Conservation (phyloP, 75 land plant genomes). For the Isoetes taiwanensis region DNA sequence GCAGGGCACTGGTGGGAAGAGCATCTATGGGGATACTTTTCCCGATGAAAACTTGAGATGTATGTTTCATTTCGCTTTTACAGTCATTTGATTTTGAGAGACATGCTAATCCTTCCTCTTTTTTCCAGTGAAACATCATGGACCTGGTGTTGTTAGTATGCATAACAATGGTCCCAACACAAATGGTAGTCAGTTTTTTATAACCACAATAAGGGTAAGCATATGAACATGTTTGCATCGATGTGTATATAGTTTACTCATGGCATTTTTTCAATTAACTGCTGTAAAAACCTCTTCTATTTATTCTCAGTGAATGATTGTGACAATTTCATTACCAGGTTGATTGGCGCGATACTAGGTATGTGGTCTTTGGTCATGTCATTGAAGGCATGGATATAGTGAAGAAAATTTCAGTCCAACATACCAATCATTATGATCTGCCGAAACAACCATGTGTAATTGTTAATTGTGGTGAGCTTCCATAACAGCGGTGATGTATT, state of each 20-base stretch:
- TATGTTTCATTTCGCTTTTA: not conserved
- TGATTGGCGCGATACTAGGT: not conserved
- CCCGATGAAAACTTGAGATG: not conserved
- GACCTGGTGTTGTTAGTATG: conserved; percentile 2
- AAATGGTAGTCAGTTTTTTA: conserved; percentile 5
- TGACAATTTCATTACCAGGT: not conserved
- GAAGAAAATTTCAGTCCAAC: not conserved
- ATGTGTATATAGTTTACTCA: too few species aligned
- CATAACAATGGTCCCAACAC: conserved; percentile 4
- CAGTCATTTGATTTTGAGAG: not conserved
- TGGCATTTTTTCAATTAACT: too few species aligned
- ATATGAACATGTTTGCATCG: too few species aligned
- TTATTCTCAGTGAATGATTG: too few species aligned
- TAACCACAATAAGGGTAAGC: not conserved
- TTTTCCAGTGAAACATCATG: not conserved
- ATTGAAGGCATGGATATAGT: conserved; percentile 2
- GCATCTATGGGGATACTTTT: conserved; percentile 4
- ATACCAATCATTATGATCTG: not conserved
- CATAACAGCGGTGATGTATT: too few species aligned
- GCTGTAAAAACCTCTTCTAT: too few species aligned
- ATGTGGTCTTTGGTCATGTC: conserved; percentile 2
- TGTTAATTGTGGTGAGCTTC: conserved; percentile 8
- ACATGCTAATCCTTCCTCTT: too few species aligned
- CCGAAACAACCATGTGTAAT: conserved; percentile 1
- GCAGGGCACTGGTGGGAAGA: conserved; percentile 5